Base-by-base conservation (phyloP, 1,139 yeast species). In the Protomyces pachydermus region DNA sequence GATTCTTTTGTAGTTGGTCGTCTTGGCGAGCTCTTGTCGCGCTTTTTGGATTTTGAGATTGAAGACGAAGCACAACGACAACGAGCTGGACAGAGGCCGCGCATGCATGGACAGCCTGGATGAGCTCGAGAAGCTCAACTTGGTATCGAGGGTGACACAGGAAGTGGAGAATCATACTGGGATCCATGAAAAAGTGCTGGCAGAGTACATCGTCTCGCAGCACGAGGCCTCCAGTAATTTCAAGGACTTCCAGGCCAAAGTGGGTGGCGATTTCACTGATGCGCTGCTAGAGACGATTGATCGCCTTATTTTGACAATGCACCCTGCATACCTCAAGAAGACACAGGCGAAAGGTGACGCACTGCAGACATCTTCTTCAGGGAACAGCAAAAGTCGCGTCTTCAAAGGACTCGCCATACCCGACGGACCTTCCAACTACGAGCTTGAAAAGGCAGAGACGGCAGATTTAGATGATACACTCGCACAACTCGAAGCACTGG, bases 191-290 rank as follows among this genome's bases (percentile, higher is more conserved):
- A 73, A 74, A 39, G 79, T 83, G 9, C 76, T 87, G 25, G 82
- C 88, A 0, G 82, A 82, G 68, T 87, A 85, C 73, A 77, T 88
- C 12, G 68, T 80, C 3, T 80, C 78, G 67, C 72, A 88, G 32
- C 81, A 81, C 69, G 73, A 75, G 2, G 74, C 79, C 56, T 72
- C 82, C 1, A 70, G 71, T 3, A 76, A 73, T 9, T 85, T 86
- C 69, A 72, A 74, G 48, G 68, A 73, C n/a, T 75, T 77, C 20
- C 74, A 87, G 61, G 73, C 75, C 16, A 83, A 79, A 9, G 81
- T 85, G 72, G 93, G 90, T 0, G 89, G 88, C 20, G 87, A 82
- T 10, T 82, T 87, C 66, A 80, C 85, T 0, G 74, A 71, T 3
- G 75, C 67, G 2, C 80, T 84, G 67, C 72, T 84, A 1, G 73